phyloP scores from a whole-genome alignment of 129 eudicot species.

The Deinandra increscens region DNA sequence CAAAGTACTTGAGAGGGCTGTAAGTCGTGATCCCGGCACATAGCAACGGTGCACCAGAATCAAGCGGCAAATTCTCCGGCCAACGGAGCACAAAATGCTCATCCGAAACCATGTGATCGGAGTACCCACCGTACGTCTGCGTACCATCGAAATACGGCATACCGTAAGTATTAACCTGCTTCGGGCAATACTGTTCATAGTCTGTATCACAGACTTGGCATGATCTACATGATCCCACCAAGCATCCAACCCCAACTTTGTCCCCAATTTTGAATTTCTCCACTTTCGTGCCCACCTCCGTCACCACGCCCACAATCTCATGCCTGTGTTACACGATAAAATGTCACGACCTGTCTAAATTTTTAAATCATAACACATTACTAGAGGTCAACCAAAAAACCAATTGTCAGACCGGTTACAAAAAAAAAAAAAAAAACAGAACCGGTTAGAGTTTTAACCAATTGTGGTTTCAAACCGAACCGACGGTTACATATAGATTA shows the following conservation, averaged over 20 bases:
- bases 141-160: slow-evolving; percentile 43
- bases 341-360: no score
- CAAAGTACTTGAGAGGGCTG: slow-evolving; percentile 49
- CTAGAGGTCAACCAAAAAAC: no score
- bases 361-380: no score
- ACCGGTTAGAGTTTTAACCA: no score
- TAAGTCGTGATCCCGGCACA: slow-evolving; percentile 64
- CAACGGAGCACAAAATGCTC: slow-evolving; percentile 52
- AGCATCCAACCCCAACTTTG: slow-evolving; percentile 76
- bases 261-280: slow-evolving; percentile 63
- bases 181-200: slow-evolving; percentile 55
- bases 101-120: slow-evolving; percentile 50
- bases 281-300: slow-evolving; percentile 75
- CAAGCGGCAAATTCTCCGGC: slow-evolving; percentile 56
- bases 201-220: slow-evolving; percentile 42
- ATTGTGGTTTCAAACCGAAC: no score
- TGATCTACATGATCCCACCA: slow-evolving; percentile 60
- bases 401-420: no score
- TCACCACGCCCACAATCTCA: slow-evolving; percentile 65
- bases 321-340: no score
- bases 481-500: no score
- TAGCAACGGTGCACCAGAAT: slow-evolving; percentile 55
- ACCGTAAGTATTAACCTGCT: slow-evolving; percentile 35
- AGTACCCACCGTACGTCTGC: slow-evolving; percentile 58
- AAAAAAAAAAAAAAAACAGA: no score